Evolutionary conservation across 2,329 filamentous ascomycete genomes (phyloP).

Genomic region (Aspergillus glaucus): DNA sequence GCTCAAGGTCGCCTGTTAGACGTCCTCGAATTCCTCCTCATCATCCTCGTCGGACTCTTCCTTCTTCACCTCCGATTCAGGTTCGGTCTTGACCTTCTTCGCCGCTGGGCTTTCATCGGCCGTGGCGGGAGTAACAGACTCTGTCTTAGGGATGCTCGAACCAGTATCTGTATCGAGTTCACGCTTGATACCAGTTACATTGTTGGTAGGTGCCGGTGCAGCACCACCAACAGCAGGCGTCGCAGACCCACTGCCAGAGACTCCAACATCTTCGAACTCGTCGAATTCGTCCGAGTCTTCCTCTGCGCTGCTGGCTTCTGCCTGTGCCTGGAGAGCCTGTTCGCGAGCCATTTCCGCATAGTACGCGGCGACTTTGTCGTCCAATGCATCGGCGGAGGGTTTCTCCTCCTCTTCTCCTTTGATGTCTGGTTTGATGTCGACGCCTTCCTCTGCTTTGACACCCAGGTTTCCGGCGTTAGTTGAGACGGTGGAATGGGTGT

Average conservation of each 20-base stretch:
- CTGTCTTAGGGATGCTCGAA: slow-evolving; percentile 33
- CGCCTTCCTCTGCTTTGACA: slow-evolving; percentile 26
- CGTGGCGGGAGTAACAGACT: slow-evolving; percentile 30
- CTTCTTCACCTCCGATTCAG: slow-evolving; percentile 23
- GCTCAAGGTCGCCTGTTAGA: slow-evolving; percentile 14
- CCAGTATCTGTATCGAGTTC: slow-evolving; percentile 35
- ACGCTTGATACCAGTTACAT: slow-evolving; percentile 29
- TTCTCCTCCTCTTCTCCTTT: slow-evolving; percentile 40
- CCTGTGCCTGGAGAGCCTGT: slow-evolving; percentile 35
- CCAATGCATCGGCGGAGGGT: slow-evolving; percentile 35
- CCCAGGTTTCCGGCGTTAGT: slow-evolving; percentile 18
- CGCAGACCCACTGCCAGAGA: slow-evolving; percentile 30
- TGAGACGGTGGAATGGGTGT: slow-evolving; percentile 46
- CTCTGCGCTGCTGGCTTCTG: slow-evolving; percentile 36
- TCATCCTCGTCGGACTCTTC: slow-evolving; percentile 40
- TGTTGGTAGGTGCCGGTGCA: slow-evolving; percentile 22
- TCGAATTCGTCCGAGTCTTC: slow-evolving; percentile 37
- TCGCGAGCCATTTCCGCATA: slow-evolving; percentile 42
- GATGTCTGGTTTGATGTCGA: slow-evolving; percentile 32
- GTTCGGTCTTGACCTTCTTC: slow-evolving; percentile 41
- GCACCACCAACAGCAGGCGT: slow-evolving; percentile 25
- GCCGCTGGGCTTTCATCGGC: slow-evolving; percentile 33
- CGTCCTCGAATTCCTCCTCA: slow-evolving; percentile 41
- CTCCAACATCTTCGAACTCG: slow-evolving; percentile 41
- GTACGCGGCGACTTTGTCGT: slow-evolving; percentile 43